Evolutionary conservation across 2,329 filamentous ascomycete species (phyloP).

Genomic region (Penicillium vulpinum): DNA sequence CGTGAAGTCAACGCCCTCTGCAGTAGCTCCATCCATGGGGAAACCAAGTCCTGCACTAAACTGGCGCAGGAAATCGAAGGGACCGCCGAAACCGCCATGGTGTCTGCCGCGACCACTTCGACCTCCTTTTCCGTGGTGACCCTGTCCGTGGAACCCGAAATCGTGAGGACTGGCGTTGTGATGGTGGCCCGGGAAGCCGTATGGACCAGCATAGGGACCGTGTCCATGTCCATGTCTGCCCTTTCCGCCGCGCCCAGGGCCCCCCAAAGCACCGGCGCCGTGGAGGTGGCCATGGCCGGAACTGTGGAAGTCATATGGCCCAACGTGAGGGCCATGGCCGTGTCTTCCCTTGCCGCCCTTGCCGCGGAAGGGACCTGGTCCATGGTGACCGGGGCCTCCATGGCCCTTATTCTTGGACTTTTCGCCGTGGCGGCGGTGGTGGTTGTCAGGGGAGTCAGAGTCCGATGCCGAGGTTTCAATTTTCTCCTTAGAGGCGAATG

Average conservation of each 20-base stretch:
- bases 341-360: background rate
- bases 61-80: conserved; percentile 28
- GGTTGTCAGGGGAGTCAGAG: conserved; percentile 19
- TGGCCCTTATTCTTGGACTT: conserved; percentile 13
- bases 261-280: background rate
- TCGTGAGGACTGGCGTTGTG: background rate
- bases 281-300: background rate
- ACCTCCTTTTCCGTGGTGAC: conserved; percentile 9
- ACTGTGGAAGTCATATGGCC: background rate
- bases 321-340: conserved; percentile 1
- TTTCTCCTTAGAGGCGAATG: background rate
- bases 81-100: conserved; percentile 7
- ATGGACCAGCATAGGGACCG: conserved; percentile 3
- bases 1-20: conserved; percentile 37
- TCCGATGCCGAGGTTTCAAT: conserved; percentile 3
- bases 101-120: conserved; percentile 11
- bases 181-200: conserved; percentile 4
- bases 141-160: conserved; percentile 2
- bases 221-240: background rate
- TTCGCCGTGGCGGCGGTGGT: conserved; percentile 21
- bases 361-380: conserved; percentile 1
- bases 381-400: conserved; percentile 10
- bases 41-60: conserved; percentile 34
- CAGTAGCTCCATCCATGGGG: conserved; percentile 20
- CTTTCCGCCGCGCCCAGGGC: background rate